Evolutionary conservation across 2,329 filamentous ascomycete genomes (phyloP).

Genomic region (Monosporascus sp.): DNA sequence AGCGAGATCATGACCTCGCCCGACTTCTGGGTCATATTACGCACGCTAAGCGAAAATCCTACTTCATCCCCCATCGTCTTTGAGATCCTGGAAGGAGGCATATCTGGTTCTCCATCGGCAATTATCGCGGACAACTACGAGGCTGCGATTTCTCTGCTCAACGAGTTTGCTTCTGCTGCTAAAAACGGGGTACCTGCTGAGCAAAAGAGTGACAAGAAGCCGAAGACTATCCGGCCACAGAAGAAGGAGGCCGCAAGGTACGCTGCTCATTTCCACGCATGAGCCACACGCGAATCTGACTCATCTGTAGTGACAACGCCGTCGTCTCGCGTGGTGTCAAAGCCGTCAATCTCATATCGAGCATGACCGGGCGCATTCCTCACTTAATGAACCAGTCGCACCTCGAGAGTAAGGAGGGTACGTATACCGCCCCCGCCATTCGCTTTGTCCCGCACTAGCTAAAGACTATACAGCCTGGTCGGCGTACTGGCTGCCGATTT

Average conservation of each 20-base stretch:
- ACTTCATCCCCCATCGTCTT: conserved; percentile 77
- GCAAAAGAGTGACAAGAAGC: conserved; percentile 56
- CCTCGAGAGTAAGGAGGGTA: conserved; percentile 78
- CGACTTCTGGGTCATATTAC: conserved; percentile 92
- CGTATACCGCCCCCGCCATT: conserved; percentile 11
- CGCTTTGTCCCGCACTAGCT: background rate
- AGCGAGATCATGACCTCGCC: conserved; percentile 95
- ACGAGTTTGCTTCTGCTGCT: conserved; percentile 82
- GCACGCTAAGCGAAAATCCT: conserved; percentile 63
- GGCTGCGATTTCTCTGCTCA: conserved; percentile 74
- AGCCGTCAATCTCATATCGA: conserved; percentile 75
- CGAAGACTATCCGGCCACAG: conserved; percentile 33
- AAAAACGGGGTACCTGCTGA: conserved; percentile 67
- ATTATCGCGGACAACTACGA: conserved; percentile 97
- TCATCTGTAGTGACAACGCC: conserved; percentile 55
- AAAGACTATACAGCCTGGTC: conserved; percentile 70
- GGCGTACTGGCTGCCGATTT: conserved; percentile 95
- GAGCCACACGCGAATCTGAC: background rate
- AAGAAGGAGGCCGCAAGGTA: conserved; percentile 55
- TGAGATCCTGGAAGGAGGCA: conserved; percentile 74
- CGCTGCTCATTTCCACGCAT: conserved; percentile 15
- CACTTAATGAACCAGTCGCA: conserved; percentile 89
- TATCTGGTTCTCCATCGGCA: conserved; percentile 68
- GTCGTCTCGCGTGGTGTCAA: conserved; percentile 72
- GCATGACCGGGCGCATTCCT: conserved; percentile 76